A percentile compares a stretch with the other conserved stretches of the same genome.
Evolutionary conservation across 2,329 filamentous ascomycete genomes (phyloP).

Genomic region (Pyricularia grisea): DNA sequence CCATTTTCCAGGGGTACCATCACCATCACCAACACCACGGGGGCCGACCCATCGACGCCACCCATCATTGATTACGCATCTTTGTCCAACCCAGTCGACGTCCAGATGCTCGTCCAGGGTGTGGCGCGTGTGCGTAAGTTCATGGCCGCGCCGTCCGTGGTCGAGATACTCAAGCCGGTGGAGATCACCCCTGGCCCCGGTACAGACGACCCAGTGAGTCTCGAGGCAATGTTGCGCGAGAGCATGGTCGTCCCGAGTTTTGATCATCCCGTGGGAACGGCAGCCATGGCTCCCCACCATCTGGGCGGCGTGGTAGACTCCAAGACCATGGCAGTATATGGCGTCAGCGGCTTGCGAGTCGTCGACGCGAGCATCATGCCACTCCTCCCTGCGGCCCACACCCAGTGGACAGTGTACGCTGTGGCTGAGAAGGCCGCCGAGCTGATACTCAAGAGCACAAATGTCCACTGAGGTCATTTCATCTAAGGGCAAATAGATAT

Average conservation of each 20-base stretch:
- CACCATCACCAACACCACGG: slow-evolving; percentile 3
- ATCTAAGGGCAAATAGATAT: not conserved
- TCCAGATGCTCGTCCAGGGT: slow-evolving; percentile 2
- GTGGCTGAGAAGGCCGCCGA: slow-evolving; percentile 9
- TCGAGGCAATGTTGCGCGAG: slow-evolving; percentile 13
- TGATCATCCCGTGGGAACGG: slow-evolving; percentile 4
- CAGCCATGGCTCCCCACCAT: slow-evolving; percentile 11
- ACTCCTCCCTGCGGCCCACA: slow-evolving; percentile 8
- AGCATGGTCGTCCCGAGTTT: not conserved
- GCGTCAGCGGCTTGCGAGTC: slow-evolving; percentile 8
- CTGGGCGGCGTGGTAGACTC: slow-evolving; percentile 3
- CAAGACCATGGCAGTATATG: slow-evolving; percentile 7
- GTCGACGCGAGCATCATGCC: slow-evolving; percentile 10
- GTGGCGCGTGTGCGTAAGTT: slow-evolving; percentile 4
- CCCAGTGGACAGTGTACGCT: slow-evolving; percentile 9
- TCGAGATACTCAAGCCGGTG: not conserved
- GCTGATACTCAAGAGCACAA: slow-evolving; percentile 4
- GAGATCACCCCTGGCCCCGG: slow-evolving; percentile 6
- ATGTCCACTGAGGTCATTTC: not conserved
- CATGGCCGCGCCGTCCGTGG: slow-evolving; percentile 4
- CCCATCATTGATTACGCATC: slow-evolving; percentile 7
- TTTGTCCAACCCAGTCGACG: slow-evolving; percentile 7
- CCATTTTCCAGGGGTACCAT: slow-evolving; percentile 7
- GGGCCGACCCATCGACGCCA: not conserved
- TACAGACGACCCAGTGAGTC: slow-evolving; percentile 23